Conservation (phyloP, 2,329 filamentous ascomycete genomes). For the Rhinocladiella similis region DNA sequence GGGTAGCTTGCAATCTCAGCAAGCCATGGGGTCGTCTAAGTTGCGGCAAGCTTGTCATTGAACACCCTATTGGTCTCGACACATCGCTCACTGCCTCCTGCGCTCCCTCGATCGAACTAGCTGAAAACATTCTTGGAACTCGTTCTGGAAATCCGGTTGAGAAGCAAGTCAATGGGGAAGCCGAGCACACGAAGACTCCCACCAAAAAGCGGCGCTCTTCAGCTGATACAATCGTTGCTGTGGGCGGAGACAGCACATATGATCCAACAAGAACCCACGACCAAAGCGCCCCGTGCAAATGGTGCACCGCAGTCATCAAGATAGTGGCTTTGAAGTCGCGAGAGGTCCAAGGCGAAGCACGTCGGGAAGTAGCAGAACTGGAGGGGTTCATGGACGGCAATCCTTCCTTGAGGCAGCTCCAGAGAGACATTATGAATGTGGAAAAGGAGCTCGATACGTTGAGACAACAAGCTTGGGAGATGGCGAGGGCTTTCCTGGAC, state of each 20-base stretch:
- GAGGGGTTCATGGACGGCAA: conserved; percentile 13
- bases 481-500: conserved; percentile 2
- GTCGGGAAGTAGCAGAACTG: conserved; percentile 8
- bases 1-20: conserved; percentile 16
- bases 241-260: not conserved
- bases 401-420: conserved; percentile 11
- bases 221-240: not conserved
- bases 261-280: not conserved
- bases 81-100: too few relatives aligned
- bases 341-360: conserved; percentile 18
- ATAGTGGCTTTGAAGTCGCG: conserved; percentile 21
- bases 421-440: conserved; percentile 7
- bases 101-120: not conserved
- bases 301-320: conserved; percentile 20
- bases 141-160: conserved; percentile 1
- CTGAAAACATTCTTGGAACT: conserved; percentile 1
- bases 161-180: not conserved
- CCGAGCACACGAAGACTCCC: not conserved
- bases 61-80: conserved; percentile 5
- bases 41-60: conserved; percentile 20
- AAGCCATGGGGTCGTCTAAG: conserved; percentile 23
- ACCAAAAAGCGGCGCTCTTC: not conserved
- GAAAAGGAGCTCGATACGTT: conserved; percentile 9
- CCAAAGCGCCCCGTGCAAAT: conserved; percentile 6
- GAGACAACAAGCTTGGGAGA: conserved; percentile 19